Evolutionary conservation across 192 early-diverging fungal species (phyloP).

Genomic region (Coemansia sp.): DNA sequence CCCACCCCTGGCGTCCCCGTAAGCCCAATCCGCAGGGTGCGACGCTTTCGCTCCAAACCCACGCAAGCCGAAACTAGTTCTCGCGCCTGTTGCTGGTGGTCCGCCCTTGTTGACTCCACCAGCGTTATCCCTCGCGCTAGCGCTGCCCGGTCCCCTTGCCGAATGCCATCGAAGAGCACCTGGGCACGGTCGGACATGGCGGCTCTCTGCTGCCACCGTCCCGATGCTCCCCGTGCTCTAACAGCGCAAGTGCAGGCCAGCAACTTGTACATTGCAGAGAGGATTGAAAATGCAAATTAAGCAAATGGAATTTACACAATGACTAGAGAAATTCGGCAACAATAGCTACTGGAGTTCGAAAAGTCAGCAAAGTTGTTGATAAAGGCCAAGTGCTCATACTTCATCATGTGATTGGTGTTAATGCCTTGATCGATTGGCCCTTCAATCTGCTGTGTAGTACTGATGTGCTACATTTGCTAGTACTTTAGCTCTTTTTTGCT

Average conservation of each 20-base stretch:
- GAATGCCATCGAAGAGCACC: slow-evolving; percentile 31
- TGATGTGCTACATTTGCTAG: background rate
- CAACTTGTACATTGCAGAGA: background rate
- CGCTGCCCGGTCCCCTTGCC: slow-evolving; percentile 22
- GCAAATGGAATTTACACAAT: background rate
- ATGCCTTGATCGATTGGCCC: too few relatives aligned
- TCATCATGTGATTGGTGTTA: too few relatives aligned
- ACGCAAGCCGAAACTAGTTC: slow-evolving; percentile 59
- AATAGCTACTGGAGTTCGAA: background rate
- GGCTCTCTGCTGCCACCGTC: background rate
- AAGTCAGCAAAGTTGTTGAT: slow-evolving; percentile 1
- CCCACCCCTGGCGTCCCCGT: slow-evolving; percentile 80
- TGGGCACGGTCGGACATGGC: background rate
- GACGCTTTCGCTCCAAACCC: slow-evolving; percentile 28
- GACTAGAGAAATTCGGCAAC: background rate
- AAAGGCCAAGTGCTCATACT: too few relatives aligned
- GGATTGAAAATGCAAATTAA: background rate
- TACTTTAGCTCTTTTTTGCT: too few relatives aligned
- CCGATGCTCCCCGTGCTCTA: background rate
- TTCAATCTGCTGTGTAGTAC: too few relatives aligned
- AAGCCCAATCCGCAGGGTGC: slow-evolving; percentile 71
- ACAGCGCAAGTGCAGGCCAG: background rate
- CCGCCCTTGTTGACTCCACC: slow-evolving; percentile 66
- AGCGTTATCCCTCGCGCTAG: slow-evolving; percentile 42
- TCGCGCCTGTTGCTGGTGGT: slow-evolving; percentile 62